Percentiles rank a stretch among this genome's conserved stretches.
These are phyloP conservation scores for Cladophialophora psammophila DNA, from an alignment of 2,329 filamentous ascomycete genomes.

Conservation along the genomic window DNA sequence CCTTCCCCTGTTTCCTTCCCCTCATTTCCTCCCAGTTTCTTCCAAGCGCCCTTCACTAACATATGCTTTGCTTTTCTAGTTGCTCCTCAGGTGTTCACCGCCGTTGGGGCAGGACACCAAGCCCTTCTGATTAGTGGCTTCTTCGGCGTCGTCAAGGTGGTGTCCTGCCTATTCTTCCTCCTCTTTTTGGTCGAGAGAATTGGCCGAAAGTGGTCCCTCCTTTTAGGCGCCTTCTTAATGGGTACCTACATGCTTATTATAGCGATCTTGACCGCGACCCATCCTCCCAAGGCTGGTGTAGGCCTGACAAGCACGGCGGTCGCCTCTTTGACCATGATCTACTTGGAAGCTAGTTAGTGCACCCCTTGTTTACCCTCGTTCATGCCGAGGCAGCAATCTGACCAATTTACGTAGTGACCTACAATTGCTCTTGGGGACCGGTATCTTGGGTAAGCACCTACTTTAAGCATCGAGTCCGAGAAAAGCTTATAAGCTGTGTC, in stretches of 20 bases:
- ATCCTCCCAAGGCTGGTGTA: slow-evolving; percentile 49
- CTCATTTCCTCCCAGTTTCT: too few species aligned
- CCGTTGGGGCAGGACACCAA: slow-evolving; percentile 56
- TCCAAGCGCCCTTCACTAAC: too few species aligned
- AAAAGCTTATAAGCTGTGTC: slow-evolving; percentile 41
- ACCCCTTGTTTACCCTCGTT: background rate
- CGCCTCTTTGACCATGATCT: slow-evolving; percentile 59
- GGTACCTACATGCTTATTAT: slow-evolving; percentile 61
- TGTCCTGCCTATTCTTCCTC: slow-evolving; percentile 56
- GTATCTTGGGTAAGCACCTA: slow-evolving; percentile 43
- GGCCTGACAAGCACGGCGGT: slow-evolving; percentile 49
- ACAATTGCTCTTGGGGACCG: slow-evolving; percentile 52
- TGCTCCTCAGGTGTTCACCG: slow-evolving; percentile 59
- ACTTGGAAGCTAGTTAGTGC: slow-evolving; percentile 51
- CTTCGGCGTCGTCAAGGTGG: slow-evolving; percentile 61
- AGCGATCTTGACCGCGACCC: slow-evolving; percentile 55
- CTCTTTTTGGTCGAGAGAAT: slow-evolving; percentile 60
- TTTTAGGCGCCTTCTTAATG: slow-evolving; percentile 60
- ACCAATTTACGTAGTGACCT: slow-evolving; percentile 38
- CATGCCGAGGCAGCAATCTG: background rate
- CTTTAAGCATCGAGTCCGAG: background rate
- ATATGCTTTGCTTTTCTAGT: too few species aligned
- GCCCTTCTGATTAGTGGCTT: slow-evolving; percentile 59
- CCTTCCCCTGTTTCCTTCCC: too few species aligned
- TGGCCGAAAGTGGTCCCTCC: slow-evolving; percentile 57